Evolutionary conservation across 2,329 filamentous ascomycete species (phyloP).

Genomic region (Lasiodiplodia citricola): DNA sequence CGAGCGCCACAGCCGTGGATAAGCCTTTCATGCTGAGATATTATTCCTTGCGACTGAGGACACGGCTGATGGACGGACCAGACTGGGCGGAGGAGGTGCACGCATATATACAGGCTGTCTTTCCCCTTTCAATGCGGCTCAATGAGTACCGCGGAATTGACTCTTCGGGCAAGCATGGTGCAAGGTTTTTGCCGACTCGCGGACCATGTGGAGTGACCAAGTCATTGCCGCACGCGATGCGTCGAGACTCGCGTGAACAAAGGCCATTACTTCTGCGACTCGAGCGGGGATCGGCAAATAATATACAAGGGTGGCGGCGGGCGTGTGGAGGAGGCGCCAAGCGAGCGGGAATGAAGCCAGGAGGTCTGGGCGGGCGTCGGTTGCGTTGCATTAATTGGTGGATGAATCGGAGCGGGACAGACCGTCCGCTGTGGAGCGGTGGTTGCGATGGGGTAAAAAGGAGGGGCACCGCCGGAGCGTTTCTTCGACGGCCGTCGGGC

Average conservation of each 20-base stretch:
- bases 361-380: not conserved
- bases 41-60: not conserved
- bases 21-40: not conserved
- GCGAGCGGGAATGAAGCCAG: conserved; percentile 3
- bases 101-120: not conserved
- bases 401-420: conserved; percentile 6
- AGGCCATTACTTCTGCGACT: not conserved
- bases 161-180: not conserved
- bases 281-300: not conserved
- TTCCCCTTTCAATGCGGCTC: not conserved
- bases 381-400: conserved; percentile 13
- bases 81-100: not conserved
- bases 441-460: not conserved
- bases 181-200: not conserved
- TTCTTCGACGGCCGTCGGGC: not conserved
- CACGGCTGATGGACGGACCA: not conserved
- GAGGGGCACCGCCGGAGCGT: not conserved
- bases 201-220: not conserved
- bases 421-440: not conserved
- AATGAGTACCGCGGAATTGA: not conserved
- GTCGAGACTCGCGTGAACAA: not conserved
- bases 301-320: not conserved
- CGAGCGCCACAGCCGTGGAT: not conserved
- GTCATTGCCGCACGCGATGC: not conserved
- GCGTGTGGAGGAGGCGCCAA: not conserved